A percentile compares a stretch with the other conserved stretches of the same genome.
These are phyloP conservation scores for Escallonia rubra DNA, from an alignment of 129 eudicot species.

Conservation along the genomic window DNA sequence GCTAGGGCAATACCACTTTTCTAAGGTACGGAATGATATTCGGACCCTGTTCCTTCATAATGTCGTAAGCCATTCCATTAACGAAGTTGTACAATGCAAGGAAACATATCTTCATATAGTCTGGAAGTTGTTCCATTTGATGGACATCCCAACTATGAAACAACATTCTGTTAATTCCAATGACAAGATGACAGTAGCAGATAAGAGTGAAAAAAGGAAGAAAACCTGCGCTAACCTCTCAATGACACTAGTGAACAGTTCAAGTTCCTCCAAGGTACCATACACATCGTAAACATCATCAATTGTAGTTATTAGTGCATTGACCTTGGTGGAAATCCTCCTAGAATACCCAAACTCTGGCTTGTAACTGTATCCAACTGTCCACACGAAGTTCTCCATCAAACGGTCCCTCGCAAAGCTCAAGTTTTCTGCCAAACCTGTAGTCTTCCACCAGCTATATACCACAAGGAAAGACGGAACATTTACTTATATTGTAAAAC, in stretches of 20 bases:
- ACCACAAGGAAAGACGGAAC: background rate
- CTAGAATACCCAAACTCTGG: constrained; percentile 3
- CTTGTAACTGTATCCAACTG: background rate
- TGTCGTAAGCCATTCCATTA: constrained; percentile 44
- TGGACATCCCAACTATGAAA: constrained; percentile 51
- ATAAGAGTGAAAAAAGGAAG: too few species aligned
- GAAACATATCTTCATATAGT: constrained; percentile 53
- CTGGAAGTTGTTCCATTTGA: constrained; percentile 34
- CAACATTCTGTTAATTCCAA: background rate
- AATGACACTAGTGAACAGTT: constrained; percentile 8
- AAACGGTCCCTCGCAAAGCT: constrained; percentile 7
- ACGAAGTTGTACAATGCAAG: constrained; percentile 38
- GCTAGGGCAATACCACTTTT: constrained; percentile 15
- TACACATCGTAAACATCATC: constrained; percentile 21
- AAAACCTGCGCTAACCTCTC: background rate
- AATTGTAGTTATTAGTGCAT: background rate
- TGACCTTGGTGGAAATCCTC: background rate
- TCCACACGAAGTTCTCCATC: constrained; percentile 12
- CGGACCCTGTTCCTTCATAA: constrained; percentile 29
- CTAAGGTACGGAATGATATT: constrained; percentile 23
- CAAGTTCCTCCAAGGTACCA: constrained; percentile 13
- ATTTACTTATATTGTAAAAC: background rate
- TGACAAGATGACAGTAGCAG: too few species aligned
- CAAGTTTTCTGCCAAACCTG: background rate
- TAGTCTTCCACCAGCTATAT: background rate